Percentiles rank a stretch among this genome's conserved stretches.
Evolutionary conservation across 75 land plant species (phyloP).

Genomic region (Selaginella moellendorffii): DNA sequence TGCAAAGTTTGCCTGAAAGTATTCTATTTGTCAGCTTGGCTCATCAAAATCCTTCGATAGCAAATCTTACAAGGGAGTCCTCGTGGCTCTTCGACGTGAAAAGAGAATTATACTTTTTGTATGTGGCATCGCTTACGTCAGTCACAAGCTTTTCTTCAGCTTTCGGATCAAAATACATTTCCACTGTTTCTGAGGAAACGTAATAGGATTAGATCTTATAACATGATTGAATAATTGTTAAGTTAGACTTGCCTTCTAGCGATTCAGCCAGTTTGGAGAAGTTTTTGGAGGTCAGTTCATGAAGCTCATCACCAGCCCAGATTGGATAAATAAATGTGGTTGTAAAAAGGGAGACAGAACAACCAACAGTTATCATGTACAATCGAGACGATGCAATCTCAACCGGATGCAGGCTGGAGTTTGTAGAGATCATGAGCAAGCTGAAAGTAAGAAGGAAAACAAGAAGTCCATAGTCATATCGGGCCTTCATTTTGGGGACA

Average conservation of each 20-base stretch:
- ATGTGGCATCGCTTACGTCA: constrained; percentile 8
- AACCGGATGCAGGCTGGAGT: neutral
- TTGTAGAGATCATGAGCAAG: constrained; percentile 9
- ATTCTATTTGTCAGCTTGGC: neutral
- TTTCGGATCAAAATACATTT: neutral
- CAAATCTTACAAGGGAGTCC: neutral
- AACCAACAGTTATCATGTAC: neutral
- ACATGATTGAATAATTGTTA: no score
- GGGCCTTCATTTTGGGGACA: constrained; percentile 30
- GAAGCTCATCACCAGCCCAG: neutral
- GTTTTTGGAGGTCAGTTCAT: neutral
- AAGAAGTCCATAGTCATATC: constrained; percentile 44
- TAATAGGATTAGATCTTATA: no score
- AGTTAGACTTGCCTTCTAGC: no score
- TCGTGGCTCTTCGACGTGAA: neutral
- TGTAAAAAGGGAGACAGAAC: neutral
- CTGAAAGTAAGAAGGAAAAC: constrained; percentile 59
- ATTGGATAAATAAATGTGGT: neutral
- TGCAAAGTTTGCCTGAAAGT: constrained; percentile 44
- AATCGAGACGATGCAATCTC: neutral
- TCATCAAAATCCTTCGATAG: no score
- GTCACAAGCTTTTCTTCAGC: neutral
- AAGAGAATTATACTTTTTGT: neutral
- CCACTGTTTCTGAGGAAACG: neutral
- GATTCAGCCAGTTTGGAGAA: neutral